Conservation (phyloP, 257 asterid genomes). For the Solanum clarkiae region DNA sequence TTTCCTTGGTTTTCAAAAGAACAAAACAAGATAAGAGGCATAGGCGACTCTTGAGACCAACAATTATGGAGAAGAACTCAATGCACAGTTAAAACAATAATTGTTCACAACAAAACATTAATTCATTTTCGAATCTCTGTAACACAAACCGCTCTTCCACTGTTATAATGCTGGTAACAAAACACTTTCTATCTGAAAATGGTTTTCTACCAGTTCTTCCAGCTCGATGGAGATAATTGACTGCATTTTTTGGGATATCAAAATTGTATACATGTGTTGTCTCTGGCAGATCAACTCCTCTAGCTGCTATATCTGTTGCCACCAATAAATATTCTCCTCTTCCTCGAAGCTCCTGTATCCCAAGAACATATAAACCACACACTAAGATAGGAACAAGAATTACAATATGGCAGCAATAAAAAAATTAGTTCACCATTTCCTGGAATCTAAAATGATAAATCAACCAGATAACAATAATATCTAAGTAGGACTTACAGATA, state of each 20-base stretch:
- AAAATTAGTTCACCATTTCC: neutral
- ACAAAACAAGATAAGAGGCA: neutral
- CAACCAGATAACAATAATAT: neutral
- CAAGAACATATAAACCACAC: neutral
- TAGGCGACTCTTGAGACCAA: neutral
- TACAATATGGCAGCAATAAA: neutral
- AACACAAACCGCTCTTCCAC: conserved; percentile 75
- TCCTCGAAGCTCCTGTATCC: conserved; percentile 52
- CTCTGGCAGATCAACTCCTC: conserved; percentile 86
- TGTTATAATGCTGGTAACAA: conserved; percentile 65
- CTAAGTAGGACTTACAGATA: conserved; percentile 35
- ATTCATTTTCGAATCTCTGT: conserved; percentile 78
- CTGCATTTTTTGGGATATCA: conserved; percentile 84
- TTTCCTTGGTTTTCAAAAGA: neutral
- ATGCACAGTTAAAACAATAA: conserved; percentile 17
- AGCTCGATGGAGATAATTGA: conserved; percentile 87
- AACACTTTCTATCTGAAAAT: conserved; percentile 68
- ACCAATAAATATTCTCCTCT: conserved; percentile 63
- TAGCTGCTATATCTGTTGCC: conserved; percentile 87
- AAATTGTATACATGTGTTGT: conserved; percentile 92
- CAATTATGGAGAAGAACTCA: neutral
- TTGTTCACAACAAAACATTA: conserved; percentile 68
- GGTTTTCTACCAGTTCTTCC: conserved; percentile 98
- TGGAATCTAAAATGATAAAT: neutral
- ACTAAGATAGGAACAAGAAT: neutral